These are phyloP conservation scores for Blastobotrys petasosporus DNA, from an alignment of 1,139 yeast genomes.

Conservation along the genomic window DNA sequence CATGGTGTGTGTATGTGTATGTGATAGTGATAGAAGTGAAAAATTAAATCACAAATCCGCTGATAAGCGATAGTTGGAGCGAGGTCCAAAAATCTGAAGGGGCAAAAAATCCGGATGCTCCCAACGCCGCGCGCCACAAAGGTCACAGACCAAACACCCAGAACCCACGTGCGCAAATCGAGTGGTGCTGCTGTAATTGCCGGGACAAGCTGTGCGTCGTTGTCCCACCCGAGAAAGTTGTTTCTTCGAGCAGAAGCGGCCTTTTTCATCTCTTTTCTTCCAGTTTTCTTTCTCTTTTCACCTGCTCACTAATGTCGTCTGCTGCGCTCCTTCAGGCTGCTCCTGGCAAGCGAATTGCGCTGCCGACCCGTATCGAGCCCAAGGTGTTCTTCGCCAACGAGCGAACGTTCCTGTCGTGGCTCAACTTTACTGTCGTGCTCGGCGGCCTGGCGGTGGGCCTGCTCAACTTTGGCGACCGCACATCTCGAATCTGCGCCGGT, in stretches of 20 bases:
- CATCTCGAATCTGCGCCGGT: slow-evolving; percentile 91
- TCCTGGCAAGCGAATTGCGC: slow-evolving; percentile 84
- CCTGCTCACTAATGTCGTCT: slow-evolving; percentile 40
- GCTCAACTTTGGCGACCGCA: slow-evolving; percentile 89
- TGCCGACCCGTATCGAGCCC: slow-evolving; percentile 97
- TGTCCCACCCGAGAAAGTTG: not conserved
- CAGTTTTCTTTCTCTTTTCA: too few relatives aligned
- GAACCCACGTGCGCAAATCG: too few relatives aligned
- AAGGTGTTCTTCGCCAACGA: slow-evolving; percentile 98
- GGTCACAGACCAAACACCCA: too few relatives aligned
- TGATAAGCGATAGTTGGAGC: not conserved
- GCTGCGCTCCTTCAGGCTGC: slow-evolving; percentile 59
- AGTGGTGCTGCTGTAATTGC: not conserved
- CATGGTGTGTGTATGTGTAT: not conserved
- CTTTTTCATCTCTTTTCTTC: too few relatives aligned
- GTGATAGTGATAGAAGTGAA: not conserved
- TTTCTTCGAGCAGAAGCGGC: too few relatives aligned
- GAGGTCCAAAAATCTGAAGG: not conserved
- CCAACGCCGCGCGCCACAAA: too few relatives aligned
- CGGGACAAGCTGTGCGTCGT: not conserved
- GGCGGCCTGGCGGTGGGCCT: slow-evolving; percentile 96
- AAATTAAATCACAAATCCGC: not conserved
- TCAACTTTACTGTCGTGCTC: slow-evolving; percentile 92
- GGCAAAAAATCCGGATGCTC: too few relatives aligned
- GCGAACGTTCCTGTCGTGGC: slow-evolving; percentile 91